Percentiles rank a stretch among this genome's conserved stretches.
phyloP scores from a whole-genome alignment of 441 rosid genomes.

The Gossypium davidsonii region DNA sequence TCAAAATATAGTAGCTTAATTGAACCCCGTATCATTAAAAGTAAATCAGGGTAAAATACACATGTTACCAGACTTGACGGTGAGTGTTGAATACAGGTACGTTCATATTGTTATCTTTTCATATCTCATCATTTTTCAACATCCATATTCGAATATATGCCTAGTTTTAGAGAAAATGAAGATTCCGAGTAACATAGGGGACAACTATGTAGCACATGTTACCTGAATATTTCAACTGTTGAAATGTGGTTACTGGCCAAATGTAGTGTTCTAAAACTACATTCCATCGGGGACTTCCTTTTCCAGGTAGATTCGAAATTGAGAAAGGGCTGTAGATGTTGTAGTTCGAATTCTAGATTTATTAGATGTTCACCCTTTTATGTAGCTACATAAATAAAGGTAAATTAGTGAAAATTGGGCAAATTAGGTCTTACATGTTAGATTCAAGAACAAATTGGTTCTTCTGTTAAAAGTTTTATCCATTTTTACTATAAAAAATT shows the following conservation, averaged over 20 bases:
- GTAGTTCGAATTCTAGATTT: neutral
- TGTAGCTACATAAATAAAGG: neutral
- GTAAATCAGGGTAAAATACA: neutral
- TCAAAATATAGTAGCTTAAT: neutral
- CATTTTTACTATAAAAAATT: too few relatives aligned
- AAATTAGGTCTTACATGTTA: neutral
- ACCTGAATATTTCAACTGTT: neutral
- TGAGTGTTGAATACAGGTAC: neutral
- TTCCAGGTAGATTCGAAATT: neutral
- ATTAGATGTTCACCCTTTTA: neutral
- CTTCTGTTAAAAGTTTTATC: neutral
- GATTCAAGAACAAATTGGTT: neutral
- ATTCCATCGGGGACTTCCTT: neutral
- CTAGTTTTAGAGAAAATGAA: neutral
- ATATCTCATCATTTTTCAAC: neutral
- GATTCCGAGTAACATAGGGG: neutral
- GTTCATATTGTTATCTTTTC: neutral
- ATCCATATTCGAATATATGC: neutral
- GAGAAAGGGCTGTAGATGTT: neutral
- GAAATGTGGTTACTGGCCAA: neutral
- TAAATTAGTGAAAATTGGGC: neutral
- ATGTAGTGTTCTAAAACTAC: neutral
- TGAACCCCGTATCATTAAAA: neutral
- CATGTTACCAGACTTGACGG: neutral
- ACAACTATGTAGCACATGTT: neutral